These are phyloP conservation scores for Botryosphaeria agaves DNA, from an alignment of 2,329 filamentous ascomycete genomes.

Conservation along the genomic window DNA sequence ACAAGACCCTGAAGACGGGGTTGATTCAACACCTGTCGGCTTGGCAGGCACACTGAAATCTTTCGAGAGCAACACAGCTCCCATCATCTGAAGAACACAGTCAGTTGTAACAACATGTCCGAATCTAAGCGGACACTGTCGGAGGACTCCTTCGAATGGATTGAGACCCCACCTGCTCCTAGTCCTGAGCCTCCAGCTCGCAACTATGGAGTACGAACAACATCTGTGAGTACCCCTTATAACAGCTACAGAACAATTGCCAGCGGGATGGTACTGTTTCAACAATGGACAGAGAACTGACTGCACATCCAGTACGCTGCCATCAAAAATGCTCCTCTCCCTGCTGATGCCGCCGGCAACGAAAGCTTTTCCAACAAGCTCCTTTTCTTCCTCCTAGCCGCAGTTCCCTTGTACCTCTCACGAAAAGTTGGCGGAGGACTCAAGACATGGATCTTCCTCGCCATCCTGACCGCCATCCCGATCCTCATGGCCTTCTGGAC, in stretches of 20 bases:
- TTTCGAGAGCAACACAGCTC: too few species aligned
- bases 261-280: too few species aligned
- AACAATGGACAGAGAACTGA: conserved; percentile 6
- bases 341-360: conserved; percentile 69
- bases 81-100: too few species aligned
- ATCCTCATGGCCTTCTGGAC: conserved; percentile 74
- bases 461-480: conserved; percentile 58
- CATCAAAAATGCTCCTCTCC: conserved; percentile 88
- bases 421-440: conserved; percentile 73
- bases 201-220: conserved; percentile 43
- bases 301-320: conserved; percentile 47
- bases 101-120: conserved; percentile 13
- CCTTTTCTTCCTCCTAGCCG: conserved; percentile 51
- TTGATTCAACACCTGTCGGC: too few species aligned
- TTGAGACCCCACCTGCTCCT: conserved; percentile 42
- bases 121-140: conserved; percentile 19
- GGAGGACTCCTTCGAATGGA: conserved; percentile 47
- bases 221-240: conserved; percentile 30
- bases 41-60: too few species aligned
- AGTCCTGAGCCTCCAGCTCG: conserved; percentile 31
- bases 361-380: conserved; percentile 76
- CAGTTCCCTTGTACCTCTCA: conserved; percentile 63
- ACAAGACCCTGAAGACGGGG: too few species aligned
- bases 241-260: conserved; percentile 10
- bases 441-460: conserved; percentile 79